These are phyloP conservation scores for Aureobasidium lini DNA, from an alignment of 2,329 filamentous ascomycete genomes.

Conservation along the genomic window DNA sequence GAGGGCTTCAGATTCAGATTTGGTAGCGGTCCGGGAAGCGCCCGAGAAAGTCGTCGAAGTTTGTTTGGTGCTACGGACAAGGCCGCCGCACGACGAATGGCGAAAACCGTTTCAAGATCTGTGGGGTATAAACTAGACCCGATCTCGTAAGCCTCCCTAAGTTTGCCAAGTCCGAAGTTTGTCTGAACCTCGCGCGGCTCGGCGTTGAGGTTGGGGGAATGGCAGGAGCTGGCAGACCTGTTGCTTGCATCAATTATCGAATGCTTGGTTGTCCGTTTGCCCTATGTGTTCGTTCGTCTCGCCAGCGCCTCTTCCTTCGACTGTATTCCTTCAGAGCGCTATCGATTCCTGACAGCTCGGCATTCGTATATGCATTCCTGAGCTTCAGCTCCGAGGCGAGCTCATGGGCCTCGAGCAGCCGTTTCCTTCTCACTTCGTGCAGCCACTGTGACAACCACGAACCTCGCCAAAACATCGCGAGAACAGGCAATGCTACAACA, in stretches of 20 bases:
- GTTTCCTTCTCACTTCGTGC: neutral
- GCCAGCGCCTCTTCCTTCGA: neutral
- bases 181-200: conserved; percentile 5
- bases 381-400: conserved; percentile 3
- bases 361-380: neutral
- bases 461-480: neutral
- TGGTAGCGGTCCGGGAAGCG: neutral
- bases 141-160: neutral
- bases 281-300: neutral
- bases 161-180: conserved; percentile 8
- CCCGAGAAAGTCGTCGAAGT: neutral
- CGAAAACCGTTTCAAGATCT: neutral
- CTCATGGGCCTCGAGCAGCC: neutral
- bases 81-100: neutral
- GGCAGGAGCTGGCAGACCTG: neutral
- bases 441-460: neutral
- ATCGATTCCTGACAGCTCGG: neutral
- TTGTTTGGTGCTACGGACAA: conserved; percentile 1
- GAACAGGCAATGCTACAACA: neutral
- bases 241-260: conserved; percentile 8
- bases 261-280: neutral
- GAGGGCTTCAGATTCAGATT: neutral
- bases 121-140: neutral
- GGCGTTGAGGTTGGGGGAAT: neutral
- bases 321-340: neutral